Conservation (phyloP, 2,329 filamentous ascomycete species). For the Calonectria honghensis region DNA sequence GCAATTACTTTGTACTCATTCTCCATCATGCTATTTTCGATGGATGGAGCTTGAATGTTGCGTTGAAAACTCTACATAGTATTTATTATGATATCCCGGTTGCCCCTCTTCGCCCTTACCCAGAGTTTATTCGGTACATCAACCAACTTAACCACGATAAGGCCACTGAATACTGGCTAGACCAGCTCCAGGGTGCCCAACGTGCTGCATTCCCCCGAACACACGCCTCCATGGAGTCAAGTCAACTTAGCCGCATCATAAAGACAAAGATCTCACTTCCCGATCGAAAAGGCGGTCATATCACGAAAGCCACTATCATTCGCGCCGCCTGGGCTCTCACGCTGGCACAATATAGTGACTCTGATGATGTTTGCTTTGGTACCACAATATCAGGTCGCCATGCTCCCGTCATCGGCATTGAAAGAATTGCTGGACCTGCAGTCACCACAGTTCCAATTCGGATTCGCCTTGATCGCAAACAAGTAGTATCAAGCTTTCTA, state of each 20-base stretch:
- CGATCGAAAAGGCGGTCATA: constrained; percentile 66
- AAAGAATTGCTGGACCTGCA: constrained; percentile 53
- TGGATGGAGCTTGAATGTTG: constrained; percentile 13
- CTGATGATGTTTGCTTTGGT: constrained; percentile 64
- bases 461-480: constrained; percentile 50
- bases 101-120: background rate
- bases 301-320: constrained; percentile 41
- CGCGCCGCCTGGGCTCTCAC: constrained; percentile 70
- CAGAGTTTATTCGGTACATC: constrained; percentile 2
- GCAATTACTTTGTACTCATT: constrained; percentile 5
- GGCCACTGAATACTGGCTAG: background rate
- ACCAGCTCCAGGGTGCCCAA: background rate
- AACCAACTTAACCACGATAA: background rate
- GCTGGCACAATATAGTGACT: constrained; percentile 63
- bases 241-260: no score
- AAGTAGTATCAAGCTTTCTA: constrained; percentile 63
- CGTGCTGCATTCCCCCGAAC: background rate
- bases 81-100: background rate
- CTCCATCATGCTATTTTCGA: constrained; percentile 16
- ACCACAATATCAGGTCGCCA: constrained; percentile 64
- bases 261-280: constrained; percentile 57
- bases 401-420: constrained; percentile 45
- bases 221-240: background rate
- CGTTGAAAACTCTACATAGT: background rate
- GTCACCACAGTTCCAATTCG: constrained; percentile 59